Base-by-base conservation (phyloP, 306 rosid species). In the Medicago truncatula region DNA sequence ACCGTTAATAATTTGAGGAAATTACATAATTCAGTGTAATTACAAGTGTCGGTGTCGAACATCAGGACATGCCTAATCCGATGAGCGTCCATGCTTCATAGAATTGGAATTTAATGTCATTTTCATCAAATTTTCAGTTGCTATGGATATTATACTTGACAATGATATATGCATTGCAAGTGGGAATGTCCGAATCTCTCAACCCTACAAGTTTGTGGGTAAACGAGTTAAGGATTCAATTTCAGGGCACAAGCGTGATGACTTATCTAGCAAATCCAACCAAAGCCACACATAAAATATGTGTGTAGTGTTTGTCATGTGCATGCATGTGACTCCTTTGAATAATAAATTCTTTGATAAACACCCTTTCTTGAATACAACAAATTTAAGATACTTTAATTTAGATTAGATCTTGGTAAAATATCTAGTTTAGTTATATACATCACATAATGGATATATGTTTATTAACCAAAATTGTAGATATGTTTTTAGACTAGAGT, bases 251-350 rank as follows among this genome's bases (percentile, higher is more conserved):
- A 67, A 44, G 73, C 8, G 40, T 49, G 80, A 80, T 68, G 84
- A 80, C 84, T 74, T 80, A 80, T 80, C 79, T 67, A 67, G 38
- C 75, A 57, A 73, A 75, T 23, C 25, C 46, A 75, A 80, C 36
- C 60, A 50, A 68, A 21, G 60, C 76, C 31, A 28, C 80, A 80
- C 80, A 75, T 16, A 75, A 68, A 80, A 31, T 43, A 38, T 54
- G 74, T 56, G 78, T 18, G 36, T 20, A 31, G 43, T 62, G 39
- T 63, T 40, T 64, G 73, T 54, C 60, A 63, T 28, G 50, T 62
- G 82, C 73, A 72, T 62, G 77, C 78, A 72, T 79, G 83, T 79
- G 78, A 66, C 63, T 79, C 38, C 44, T 18, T 74, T 4, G 2
- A 25, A 65, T 20, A 21, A 46, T 67, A 9, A 67, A 43, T 23